Conservation (phyloP, 129 eudicot species). For the Flaveria linearis region DNA sequence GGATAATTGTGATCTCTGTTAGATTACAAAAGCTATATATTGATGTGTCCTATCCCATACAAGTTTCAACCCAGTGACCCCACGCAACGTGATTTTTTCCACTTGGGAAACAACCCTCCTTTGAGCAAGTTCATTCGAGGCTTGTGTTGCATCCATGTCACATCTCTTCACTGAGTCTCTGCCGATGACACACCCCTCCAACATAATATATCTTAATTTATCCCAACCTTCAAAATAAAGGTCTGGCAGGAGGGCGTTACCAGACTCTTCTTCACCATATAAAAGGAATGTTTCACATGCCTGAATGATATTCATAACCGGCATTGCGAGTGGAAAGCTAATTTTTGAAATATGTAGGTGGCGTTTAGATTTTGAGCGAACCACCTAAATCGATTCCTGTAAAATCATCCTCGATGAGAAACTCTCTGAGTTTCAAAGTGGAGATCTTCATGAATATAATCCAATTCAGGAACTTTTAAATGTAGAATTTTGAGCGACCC, state of each 20-base stretch:
- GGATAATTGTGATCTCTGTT: background rate
- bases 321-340: background rate
- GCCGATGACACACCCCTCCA: background rate
- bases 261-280: no score
- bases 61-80: background rate
- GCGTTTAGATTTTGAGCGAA: background rate
- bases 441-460: background rate
- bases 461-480: background rate
- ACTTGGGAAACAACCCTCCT: background rate
- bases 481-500: background rate
- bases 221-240: background rate
- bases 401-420: background rate
- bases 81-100: background rate
- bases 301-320: background rate
- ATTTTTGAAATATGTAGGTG: background rate
- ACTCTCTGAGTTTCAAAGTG: background rate
- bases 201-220: background rate
- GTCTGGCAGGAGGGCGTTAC: background rate
- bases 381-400: no score
- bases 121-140: background rate
- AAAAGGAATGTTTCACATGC: background rate
- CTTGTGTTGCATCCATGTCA: background rate
- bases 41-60: constrained; percentile 12
- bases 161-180: background rate
- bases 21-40: constrained; percentile 5